Evolutionary conservation across 2,329 filamentous ascomycete genomes (phyloP).

Genomic region (Nemania sp.): DNA sequence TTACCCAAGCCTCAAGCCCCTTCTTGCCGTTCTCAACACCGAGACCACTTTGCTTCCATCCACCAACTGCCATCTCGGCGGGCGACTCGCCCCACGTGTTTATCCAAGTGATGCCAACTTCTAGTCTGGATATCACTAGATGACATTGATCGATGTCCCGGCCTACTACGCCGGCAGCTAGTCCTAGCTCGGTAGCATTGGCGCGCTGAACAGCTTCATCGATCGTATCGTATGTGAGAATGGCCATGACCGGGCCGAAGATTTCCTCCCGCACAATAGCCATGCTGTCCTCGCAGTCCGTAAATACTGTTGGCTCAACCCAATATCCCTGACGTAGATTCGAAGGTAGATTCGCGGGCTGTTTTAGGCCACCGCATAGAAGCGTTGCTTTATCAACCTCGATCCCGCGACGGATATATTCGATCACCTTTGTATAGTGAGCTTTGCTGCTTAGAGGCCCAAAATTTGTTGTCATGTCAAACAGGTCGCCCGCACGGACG

Average conservation of each 20-base stretch:
- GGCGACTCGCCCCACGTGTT: slow-evolving; percentile 94
- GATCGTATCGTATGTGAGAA: slow-evolving; percentile 72
- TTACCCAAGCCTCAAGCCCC: slow-evolving; percentile 79
- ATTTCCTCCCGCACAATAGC: slow-evolving; percentile 80
- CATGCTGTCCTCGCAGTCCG: slow-evolving; percentile 83
- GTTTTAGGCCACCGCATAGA: slow-evolving; percentile 69
- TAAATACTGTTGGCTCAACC: slow-evolving; percentile 83
- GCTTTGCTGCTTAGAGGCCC: slow-evolving; percentile 76
- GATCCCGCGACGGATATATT: slow-evolving; percentile 76
- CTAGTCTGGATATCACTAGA: slow-evolving; percentile 67
- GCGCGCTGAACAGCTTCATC: slow-evolving; percentile 73
- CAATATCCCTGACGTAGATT: slow-evolving; percentile 71
- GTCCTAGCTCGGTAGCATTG: slow-evolving; percentile 75
- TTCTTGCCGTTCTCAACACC: slow-evolving; percentile 83
- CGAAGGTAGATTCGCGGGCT: slow-evolving; percentile 55
- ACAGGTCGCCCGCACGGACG: slow-evolving; percentile 72
- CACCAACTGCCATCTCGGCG: slow-evolving; percentile 89
- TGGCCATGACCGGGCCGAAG: slow-evolving; percentile 84
- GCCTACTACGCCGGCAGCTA: slow-evolving; percentile 84
- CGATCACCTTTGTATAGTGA: slow-evolving; percentile 77
- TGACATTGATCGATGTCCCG: slow-evolving; percentile 75
- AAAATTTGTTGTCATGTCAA: slow-evolving; percentile 75
- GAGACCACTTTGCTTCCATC: slow-evolving; percentile 88
- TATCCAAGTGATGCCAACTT: slow-evolving; percentile 89
- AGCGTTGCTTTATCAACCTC: slow-evolving; percentile 73